Conservation (phyloP, 805 yeast genomes). For the Candida dajiaensis region DNA sequence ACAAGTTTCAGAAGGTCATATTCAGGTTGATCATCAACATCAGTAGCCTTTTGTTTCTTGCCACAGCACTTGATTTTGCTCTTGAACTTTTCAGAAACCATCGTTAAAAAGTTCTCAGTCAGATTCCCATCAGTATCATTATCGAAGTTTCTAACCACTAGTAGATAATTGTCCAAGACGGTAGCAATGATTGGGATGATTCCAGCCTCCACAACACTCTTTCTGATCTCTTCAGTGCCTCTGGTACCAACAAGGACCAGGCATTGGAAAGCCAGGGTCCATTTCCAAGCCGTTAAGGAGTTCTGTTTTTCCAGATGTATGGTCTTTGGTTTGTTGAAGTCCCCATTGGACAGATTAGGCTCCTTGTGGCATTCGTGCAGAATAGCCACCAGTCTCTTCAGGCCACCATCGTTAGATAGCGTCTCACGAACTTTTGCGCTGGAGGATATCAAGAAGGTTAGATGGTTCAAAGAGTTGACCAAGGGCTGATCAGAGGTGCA, state of each 20-base stretch:
- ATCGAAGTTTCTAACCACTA: slow-evolving; percentile 31
- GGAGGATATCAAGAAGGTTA: slow-evolving; percentile 80
- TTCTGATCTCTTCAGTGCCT: slow-evolving; percentile 82
- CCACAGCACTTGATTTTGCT: not conserved
- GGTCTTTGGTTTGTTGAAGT: slow-evolving; percentile 12
- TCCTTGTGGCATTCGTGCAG: slow-evolving; percentile 59
- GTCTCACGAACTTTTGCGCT: slow-evolving; percentile 90
- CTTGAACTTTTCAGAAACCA: slow-evolving; percentile 10
- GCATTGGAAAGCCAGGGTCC: slow-evolving; percentile 94
- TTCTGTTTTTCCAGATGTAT: slow-evolving; percentile 28
- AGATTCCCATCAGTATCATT: slow-evolving; percentile 11
- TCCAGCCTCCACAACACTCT: slow-evolving; percentile 87
- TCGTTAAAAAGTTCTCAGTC: slow-evolving; percentile 11
- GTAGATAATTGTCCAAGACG: slow-evolving; percentile 77
- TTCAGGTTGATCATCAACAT: not conserved
- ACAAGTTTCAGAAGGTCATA: not conserved
- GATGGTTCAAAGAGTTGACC: slow-evolving; percentile 85
- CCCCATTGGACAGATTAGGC: not conserved
- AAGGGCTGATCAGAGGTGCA: slow-evolving; percentile 85
- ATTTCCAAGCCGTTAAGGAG: slow-evolving; percentile 86
- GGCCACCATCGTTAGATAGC: slow-evolving; percentile 82
- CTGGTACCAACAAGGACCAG: slow-evolving; percentile 86
- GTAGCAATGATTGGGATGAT: slow-evolving; percentile 88
- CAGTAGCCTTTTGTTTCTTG: not conserved
- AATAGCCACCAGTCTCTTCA: slow-evolving; percentile 81